Base-by-base conservation (phyloP, 257 asterid species). In the Fraxinus cuspidata region DNA sequence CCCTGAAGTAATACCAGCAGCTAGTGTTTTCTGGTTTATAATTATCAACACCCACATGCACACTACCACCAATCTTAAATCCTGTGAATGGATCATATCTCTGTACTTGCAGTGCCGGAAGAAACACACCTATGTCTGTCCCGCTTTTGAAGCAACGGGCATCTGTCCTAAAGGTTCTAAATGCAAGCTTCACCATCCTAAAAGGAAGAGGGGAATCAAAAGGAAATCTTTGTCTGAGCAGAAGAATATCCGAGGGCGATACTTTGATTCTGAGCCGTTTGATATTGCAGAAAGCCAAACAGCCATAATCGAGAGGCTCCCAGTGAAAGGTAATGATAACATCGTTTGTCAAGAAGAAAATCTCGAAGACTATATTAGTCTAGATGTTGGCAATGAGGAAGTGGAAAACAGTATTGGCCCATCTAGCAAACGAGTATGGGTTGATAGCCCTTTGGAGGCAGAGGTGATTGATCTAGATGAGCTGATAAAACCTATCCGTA, bases 101-200 rank as follows among this genome's bases (percentile, higher is more conserved):
- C 79, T 81, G 35, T 85, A 81, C 75, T 73, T 90, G 98, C 97
- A 96, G 99, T 96, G 99, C 84, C 98, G 37, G 94, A 96, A 85
- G 93, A 96, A 93, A 86, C 99, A 96, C 90, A 90, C 94, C 47
- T 90, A 89, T 42, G 92, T 87, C 69, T 93, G 98, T 79, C 97
- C 97, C 29, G 88, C 78, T 27, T 93, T 88, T 74, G 97, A 93
- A 85, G 90, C 92, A 12, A 89, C 89, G 7, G 99, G 99, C 77
- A 79, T 31, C 49, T 96, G 99, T 71, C 85, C 89, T 4, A 88
- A 84, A 85, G 90, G 85, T 79, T 82, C 92, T 23, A 83, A 90
- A 13, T 96, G 98, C 97, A 96, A 92, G 92, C 98, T 96, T 78
- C 99, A 93, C 84, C 98, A 96, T 67, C 99, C 98, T 2, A 93